Base-by-base conservation (phyloP, 257 asterid genomes). In the Salvia hispanica region DNA sequence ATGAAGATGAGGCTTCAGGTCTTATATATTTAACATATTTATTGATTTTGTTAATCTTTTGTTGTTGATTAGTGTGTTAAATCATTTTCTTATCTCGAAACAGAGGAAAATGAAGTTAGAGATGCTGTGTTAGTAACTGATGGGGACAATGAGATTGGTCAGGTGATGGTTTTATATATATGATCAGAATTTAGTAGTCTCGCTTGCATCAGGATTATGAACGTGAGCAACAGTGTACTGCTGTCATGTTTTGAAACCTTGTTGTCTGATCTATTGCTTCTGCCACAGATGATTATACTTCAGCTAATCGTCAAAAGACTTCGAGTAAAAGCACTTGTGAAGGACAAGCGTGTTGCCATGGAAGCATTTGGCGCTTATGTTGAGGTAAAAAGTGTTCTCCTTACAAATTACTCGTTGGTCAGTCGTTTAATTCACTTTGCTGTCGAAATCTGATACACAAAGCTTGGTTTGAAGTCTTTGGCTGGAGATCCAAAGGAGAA, bases 301-400 rank as follows among this genome's bases (percentile, higher is more conserved):
- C 81, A 93, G 9, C 83, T 90, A 63, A 88, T 93, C 66, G 85
- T 93, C 77, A 90, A 86, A 79, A 72, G 95, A 69, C 64, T 82
- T 58, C 80, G 92, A 66, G 88, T 90, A 40, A 93, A 90, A 88
- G 87, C 97, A 53, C 77, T 90, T 33, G 99, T 93, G 72, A 90
- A 81, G 86, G 91, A 93, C 82, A 93, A 83, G 78, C 88, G 93
- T 52, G 88, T 73, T 74, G 92, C 99, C 63, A 66, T 86, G 86
- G 97, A 88, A 83, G 97, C 99, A 59, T 93, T 93, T 79, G 97
- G 99, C 59, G 83, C 96, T 64, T 93, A 90, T 73, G 99, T 93
- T 77, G 95, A 93, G 97, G 99, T 93, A 76, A 81, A 66, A 65
- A 61, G 13, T 12, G 37, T 28, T 48, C 7, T 44, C 33, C 33